Conservation (phyloP, 257 asterid genomes). For the Ocimum tenuiflorum region DNA sequence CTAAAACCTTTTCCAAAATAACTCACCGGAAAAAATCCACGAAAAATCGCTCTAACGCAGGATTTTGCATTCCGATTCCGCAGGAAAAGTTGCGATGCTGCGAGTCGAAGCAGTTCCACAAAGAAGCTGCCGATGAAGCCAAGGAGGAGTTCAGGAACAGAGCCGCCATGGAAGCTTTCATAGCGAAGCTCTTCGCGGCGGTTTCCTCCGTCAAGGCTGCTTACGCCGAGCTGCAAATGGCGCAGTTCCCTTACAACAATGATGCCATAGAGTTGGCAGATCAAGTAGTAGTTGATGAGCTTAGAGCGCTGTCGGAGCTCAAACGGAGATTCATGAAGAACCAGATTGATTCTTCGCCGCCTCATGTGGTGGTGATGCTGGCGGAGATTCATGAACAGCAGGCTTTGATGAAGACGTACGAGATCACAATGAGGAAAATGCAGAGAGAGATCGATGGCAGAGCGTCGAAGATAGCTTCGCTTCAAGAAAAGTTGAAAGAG, state of each 20-base stretch:
- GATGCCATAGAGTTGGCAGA: constrained; percentile 65
- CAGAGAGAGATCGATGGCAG: constrained; percentile 49
- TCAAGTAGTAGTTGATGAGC: constrained; percentile 68
- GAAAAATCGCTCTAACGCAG: constrained; percentile 35
- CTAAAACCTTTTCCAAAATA: constrained; percentile 47
- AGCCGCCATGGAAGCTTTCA: constrained; percentile 71
- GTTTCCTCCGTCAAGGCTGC: constrained; percentile 78
- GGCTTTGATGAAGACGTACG: constrained; percentile 71
- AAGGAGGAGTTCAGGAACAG: constrained; percentile 40
- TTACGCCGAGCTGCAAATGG: constrained; percentile 85
- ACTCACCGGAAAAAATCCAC: constrained; percentile 32
- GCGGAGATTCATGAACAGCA: constrained; percentile 95
- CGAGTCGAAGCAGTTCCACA: constrained; percentile 50
- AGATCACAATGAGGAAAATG: constrained; percentile 84
- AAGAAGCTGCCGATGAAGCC: constrained; percentile 39
- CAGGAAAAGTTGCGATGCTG: constrained; percentile 65
- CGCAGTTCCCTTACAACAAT: constrained; percentile 71
- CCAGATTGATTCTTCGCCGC: constrained; percentile 72
- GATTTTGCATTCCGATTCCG: constrained; percentile 55
- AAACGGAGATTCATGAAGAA: constrained; percentile 59
- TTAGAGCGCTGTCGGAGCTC: constrained; percentile 66
- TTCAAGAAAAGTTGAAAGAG: constrained; percentile 28
- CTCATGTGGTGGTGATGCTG: constrained; percentile 74
- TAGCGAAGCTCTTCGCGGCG: constrained; percentile 79
- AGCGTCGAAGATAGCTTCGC: constrained; percentile 22